phyloP scores from a whole-genome alignment of 1,139 yeast genomes.

The Pneumocystis oryctolagi region DNA sequence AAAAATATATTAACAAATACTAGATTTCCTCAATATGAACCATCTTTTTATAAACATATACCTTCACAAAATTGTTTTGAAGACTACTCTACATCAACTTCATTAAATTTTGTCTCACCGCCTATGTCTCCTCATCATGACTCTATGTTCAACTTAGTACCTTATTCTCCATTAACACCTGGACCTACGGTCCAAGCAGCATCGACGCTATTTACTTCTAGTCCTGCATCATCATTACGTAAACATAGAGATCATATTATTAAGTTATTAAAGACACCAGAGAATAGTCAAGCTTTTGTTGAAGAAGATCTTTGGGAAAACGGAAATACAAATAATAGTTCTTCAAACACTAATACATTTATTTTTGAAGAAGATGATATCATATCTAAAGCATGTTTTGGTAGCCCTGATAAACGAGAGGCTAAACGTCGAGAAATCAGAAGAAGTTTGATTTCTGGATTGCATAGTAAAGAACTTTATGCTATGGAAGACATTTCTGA shows the following conservation, averaged over 20 bases:
- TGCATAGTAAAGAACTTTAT: constrained; percentile 10
- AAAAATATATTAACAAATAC: not conserved
- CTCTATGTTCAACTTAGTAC: not conserved
- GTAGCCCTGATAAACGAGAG: constrained; percentile 28
- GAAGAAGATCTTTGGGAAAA: not conserved
- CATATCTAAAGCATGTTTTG: constrained; percentile 30
- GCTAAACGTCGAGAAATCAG: constrained; percentile 20
- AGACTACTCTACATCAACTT: not conserved
- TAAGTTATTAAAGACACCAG: not conserved
- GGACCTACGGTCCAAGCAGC: not conserved
- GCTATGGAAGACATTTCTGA: constrained; percentile 11
- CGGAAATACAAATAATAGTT: not conserved
- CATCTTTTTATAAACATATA: not conserved
- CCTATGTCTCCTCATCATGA: not conserved
- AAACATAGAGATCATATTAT: not conserved
- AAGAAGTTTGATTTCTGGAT: constrained; percentile 17
- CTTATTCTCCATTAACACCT: not conserved
- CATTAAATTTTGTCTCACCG: not conserved
- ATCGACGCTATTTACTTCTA: not conserved
- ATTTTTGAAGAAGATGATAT: constrained; percentile 25
- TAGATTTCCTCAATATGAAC: not conserved
- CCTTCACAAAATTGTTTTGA: not conserved
- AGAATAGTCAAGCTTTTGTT: not conserved
- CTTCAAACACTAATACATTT: not conserved
- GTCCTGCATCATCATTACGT: not conserved